phyloP scores from a whole-genome alignment of 495 filamentous ascomycete species.

The Lasiosphaeria miniovina region DNA sequence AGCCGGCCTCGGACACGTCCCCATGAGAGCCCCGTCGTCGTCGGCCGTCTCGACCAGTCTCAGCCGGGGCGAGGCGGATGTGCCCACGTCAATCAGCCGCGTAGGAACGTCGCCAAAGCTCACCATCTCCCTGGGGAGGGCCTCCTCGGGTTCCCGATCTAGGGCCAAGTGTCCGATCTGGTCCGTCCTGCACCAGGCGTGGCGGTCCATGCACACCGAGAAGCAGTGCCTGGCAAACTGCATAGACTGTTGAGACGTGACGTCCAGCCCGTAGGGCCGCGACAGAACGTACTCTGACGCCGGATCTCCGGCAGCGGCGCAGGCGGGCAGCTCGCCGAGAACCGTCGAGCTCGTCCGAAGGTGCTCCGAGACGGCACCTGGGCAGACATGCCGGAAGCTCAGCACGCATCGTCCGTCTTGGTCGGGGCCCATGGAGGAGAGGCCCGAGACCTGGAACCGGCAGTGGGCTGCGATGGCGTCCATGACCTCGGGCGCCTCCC shows the following conservation, averaged over 20 bases:
- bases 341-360: too few species aligned
- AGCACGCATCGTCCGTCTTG: neutral
- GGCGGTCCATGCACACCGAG: neutral
- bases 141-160: neutral
- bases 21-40: neutral
- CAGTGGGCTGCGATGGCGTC: neutral
- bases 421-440: neutral
- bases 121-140: conserved; percentile 1
- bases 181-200: conserved; percentile 7
- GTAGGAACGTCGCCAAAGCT: neutral
- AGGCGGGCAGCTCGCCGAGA: neutral
- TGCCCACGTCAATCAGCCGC: conserved; percentile 1
- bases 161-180: conserved; percentile 3
- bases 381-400: neutral
- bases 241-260: neutral
- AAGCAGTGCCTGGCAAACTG: conserved; percentile 2
- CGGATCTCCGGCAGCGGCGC: neutral
- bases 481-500: neutral
- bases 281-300: neutral
- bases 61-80: neutral
- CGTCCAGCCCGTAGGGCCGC: neutral
- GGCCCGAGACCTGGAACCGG: neutral
- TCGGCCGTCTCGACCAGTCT: conserved; percentile 4
- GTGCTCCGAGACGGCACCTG: neutral
- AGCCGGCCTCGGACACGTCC: conserved; percentile 3